Evolutionary conservation across 208 protist genomes (phyloP), one percentile per base, ranked within the genome.

Genomic region (Trypanosoma avium): DNA sequence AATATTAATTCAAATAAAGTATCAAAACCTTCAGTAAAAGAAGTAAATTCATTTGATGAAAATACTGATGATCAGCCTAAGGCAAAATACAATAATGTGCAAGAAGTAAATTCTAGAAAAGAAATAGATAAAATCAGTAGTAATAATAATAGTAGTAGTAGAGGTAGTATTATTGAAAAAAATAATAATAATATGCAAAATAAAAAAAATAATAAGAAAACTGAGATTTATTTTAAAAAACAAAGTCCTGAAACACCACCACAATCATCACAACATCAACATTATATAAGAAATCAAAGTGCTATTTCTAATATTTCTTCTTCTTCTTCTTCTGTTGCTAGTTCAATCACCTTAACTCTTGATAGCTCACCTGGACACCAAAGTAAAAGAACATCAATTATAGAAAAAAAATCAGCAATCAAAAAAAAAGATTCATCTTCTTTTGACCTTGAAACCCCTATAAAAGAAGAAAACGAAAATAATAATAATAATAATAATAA

Each of bases 341-440:
- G n/a, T n/a, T n/a, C n/a, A n/a, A 57, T 57, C 52, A 57, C 52
- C 32, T 19, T 57, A 33, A 57, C 52, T 15, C 52, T 57, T 12
- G 52, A 57, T 13, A 57, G 26, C 9, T 42, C 26, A 1, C 30
- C 1, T 5, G 13, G 13, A 3, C n/a, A n/a, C n/a, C n/a, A n/a
- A n/a, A n/a, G n/a, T n/a, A n/a, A n/a, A n/a, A n/a, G n/a, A n/a
- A n/a, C 35, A 46, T 24, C 10, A 22, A 30, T 17, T 17, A 40
- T 13, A 15, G 24, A 0, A 24, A 33, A 33, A 32, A 5, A 8
- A 10, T 32, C 35, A 1, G 22, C 4, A 17, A 24, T 1, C 17
- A 21, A 26, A n/a, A 9, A 1, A 7, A 42, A 57, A 8, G 27
- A 42, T 5, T 36, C 8, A 21, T 8, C 5, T 15, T 60, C 36